Evolutionary conservation across 1,284 basidiomycete species (phyloP).

Genomic region (Crepidotus sp.): DNA sequence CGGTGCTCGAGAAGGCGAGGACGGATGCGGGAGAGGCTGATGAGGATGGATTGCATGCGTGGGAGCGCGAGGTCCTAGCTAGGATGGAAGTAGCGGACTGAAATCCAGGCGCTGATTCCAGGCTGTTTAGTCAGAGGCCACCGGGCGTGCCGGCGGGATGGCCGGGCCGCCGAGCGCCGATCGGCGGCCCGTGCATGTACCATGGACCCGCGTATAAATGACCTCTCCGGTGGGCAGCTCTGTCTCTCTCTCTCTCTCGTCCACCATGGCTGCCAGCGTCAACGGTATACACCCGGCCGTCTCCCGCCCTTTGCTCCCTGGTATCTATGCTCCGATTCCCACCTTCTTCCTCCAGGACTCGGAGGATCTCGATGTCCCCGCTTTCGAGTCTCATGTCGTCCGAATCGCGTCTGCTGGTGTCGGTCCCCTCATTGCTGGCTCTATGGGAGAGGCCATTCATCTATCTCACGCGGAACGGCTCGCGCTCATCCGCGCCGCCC

Average conservation of each 20-base stretch:
- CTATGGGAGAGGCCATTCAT: constrained; percentile 81
- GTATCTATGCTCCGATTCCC: constrained; percentile 80
- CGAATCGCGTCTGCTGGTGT: constrained; percentile 67
- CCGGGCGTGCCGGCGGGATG: background rate
- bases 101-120: no score
- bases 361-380: constrained; percentile 74
- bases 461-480: constrained; percentile 67
- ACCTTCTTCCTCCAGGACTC: constrained; percentile 71
- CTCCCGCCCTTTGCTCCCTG: constrained; percentile 56
- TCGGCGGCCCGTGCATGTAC: no score
- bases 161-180: background rate
- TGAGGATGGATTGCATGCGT: constrained; percentile 57
- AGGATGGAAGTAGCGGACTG: constrained; percentile 8
- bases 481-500: constrained; percentile 59
- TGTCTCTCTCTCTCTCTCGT: background rate
- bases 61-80: constrained; percentile 65
- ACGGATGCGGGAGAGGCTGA: constrained; percentile 43
- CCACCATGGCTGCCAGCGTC: constrained; percentile 33
- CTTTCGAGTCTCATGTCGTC: constrained; percentile 69
- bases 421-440: constrained; percentile 69
- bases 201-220: no score
- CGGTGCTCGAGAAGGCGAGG: constrained; percentile 62
- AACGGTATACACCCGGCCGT: constrained; percentile 24
- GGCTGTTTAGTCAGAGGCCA: no score
- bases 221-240: background rate